Percentiles rank a stretch among this genome's conserved stretches.
These are phyloP conservation scores for Oryza glaberrima DNA, from an alignment of 176 grass and related monocot genomes.

Conservation along the genomic window DNA sequence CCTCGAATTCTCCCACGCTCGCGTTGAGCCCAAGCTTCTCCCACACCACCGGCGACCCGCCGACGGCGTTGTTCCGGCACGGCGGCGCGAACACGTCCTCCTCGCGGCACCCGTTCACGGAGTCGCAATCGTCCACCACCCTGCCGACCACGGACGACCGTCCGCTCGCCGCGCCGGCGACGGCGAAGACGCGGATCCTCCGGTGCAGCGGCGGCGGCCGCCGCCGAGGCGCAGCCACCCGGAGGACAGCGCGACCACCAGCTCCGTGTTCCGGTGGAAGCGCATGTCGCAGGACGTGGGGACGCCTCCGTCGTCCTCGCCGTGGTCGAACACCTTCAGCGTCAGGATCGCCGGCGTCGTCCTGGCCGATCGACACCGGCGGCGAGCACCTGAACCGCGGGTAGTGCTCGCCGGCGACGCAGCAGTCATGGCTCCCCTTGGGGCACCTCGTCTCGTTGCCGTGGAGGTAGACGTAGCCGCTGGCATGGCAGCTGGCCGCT, in stretches of 20 bases:
- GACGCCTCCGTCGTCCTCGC: slow-evolving; percentile 24
- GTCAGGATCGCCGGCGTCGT: slow-evolving; percentile 15
- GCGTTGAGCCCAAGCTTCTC: slow-evolving; percentile 46
- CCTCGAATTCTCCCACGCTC: neutral
- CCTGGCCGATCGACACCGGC: slow-evolving; percentile 4
- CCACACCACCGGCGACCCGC: slow-evolving; percentile 52
- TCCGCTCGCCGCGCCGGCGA: slow-evolving; percentile 5
- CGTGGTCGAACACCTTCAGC: slow-evolving; percentile 26
- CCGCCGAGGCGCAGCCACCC: slow-evolving; percentile 30
- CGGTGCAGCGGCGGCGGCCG: slow-evolving; percentile 37
- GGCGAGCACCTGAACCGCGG: slow-evolving; percentile 36
- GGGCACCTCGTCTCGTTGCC: no score
- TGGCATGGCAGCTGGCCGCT: no score
- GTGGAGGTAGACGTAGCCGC: no score
- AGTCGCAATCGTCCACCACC: slow-evolving; percentile 68
- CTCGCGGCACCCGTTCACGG: slow-evolving; percentile 38
- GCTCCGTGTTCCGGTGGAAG: slow-evolving; percentile 34
- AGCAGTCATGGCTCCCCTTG: no score
- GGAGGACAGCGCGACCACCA: slow-evolving; percentile 39
- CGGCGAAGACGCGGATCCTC: slow-evolving; percentile 47
- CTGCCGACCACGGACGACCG: slow-evolving; percentile 48
- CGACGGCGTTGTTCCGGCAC: slow-evolving; percentile 52
- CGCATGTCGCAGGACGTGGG: slow-evolving; percentile 28
- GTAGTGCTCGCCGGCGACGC: no score
- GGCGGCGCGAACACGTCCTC: slow-evolving; percentile 49